Conservation (phyloP, 805 yeast species). For the Ogataea ganodermae region DNA sequence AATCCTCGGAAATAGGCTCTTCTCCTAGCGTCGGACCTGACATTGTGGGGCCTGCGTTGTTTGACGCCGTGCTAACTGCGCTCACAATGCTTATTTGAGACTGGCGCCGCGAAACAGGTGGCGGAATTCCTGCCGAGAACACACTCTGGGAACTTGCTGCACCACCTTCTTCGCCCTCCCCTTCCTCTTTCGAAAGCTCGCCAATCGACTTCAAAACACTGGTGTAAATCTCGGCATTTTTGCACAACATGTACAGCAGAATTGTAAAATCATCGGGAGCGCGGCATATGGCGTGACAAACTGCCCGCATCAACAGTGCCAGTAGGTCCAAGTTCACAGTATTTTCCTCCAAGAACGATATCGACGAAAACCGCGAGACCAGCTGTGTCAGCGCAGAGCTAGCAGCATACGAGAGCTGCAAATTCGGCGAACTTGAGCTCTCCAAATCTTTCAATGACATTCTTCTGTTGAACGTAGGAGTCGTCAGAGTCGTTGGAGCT, state of each 20-base stretch:
- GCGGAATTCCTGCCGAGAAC: not conserved
- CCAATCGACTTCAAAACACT: slow-evolving; percentile 39
- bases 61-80: not conserved
- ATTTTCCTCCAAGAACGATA: slow-evolving; percentile 39
- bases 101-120: not conserved
- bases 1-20: slow-evolving; percentile 14
- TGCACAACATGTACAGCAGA: slow-evolving; percentile 51
- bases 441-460: slow-evolving; percentile 14
- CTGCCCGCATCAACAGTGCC: slow-evolving; percentile 58
- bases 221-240: slow-evolving; percentile 42
- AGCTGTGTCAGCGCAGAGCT: slow-evolving; percentile 48
- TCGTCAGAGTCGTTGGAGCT: not conserved
- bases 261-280: slow-evolving; percentile 54
- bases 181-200: slow-evolving; percentile 28
- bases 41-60: slow-evolving; percentile 7
- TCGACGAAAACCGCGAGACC: slow-evolving; percentile 40
- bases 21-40: not conserved
- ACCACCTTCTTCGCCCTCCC: slow-evolving; percentile 2
- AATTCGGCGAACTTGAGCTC: slow-evolving; percentile 11
- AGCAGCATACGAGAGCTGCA: slow-evolving; percentile 55
- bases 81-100: slow-evolving; percentile 2
- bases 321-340: slow-evolving; percentile 54
- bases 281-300: slow-evolving; percentile 54
- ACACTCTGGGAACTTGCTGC: not conserved
- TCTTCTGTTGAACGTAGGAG: slow-evolving; percentile 22